A percentile compares a stretch with the other conserved stretches of the same genome.
Evolutionary conservation across 2,329 filamentous ascomycete species (phyloP).

Genomic region (Alternaria viburni): DNA sequence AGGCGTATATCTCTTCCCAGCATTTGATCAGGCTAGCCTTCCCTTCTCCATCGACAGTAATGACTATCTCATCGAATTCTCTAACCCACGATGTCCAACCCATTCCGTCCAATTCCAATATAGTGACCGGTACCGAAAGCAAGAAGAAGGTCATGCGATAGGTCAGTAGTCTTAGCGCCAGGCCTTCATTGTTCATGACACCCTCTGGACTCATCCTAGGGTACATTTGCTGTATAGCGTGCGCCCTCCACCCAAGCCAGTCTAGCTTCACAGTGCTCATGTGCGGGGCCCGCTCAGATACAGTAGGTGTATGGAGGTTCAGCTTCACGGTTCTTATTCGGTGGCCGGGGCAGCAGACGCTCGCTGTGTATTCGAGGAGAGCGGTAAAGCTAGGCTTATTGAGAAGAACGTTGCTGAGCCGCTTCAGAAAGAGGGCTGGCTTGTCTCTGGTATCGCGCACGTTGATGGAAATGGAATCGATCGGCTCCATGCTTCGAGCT

Average conservation of each 20-base stretch:
- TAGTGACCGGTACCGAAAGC: rapidly evolving
- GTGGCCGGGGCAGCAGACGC: not conserved
- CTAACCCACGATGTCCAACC: rapidly evolving
- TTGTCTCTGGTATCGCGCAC: not conserved
- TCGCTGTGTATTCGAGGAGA: not conserved
- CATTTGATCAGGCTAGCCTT: not conserved
- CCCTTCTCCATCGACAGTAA: not conserved
- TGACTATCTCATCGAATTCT: not conserved
- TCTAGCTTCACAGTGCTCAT: no score
- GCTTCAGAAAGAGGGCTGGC: not conserved
- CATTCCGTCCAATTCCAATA: not conserved
- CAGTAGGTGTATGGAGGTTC: not conserved
- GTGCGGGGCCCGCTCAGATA: not conserved
- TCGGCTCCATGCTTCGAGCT: not conserved
- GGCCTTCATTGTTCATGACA: no score
- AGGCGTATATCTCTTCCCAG: not conserved
- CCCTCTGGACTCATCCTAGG: not conserved
- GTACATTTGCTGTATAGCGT: no score
- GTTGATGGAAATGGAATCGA: not conserved
- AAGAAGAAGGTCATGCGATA: no score
- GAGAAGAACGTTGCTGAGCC: not conserved
- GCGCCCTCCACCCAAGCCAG: not conserved
- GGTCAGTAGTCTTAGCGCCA: not conserved
- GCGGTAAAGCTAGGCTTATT: not conserved
- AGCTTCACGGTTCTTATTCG: not conserved